A percentile compares a stretch with the other conserved stretches of the same genome.
Evolutionary conservation across 108 stramenopile genomes (phyloP).

Genomic region (Pseudonitzschia multiseries): DNA sequence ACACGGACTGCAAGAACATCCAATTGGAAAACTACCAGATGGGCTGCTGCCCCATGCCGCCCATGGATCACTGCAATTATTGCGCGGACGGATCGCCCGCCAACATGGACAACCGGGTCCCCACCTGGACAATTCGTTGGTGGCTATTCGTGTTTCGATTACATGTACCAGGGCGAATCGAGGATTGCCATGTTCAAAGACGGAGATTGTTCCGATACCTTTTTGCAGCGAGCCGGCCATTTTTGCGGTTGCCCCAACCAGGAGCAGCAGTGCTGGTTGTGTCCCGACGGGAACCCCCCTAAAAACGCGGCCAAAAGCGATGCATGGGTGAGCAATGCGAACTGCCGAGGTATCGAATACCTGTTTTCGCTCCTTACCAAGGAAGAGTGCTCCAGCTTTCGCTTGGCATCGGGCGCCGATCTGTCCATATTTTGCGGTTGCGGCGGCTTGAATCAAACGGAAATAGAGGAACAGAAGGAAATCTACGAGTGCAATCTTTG

Average conservation of each 20-base stretch:
- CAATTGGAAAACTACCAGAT: conserved; percentile 30
- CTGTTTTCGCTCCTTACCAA: conserved; percentile 20
- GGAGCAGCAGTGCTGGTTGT: conserved; percentile 31
- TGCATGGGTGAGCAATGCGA: not conserved
- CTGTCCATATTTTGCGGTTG: conserved; percentile 28
- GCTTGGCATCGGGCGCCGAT: conserved; percentile 17
- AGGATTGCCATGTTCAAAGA: conserved; percentile 12
- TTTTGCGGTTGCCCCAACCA: conserved; percentile 33
- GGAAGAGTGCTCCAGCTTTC: conserved; percentile 13
- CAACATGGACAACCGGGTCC: conserved; percentile 13
- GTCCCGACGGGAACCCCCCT: conserved; percentile 23
- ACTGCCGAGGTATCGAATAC: conserved; percentile 30
- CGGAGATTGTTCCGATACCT: conserved; percentile 34
- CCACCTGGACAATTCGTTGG: conserved; percentile 15
- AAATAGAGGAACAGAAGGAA: conserved; percentile 10
- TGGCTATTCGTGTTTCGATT: conserved; percentile 23
- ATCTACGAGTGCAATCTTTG: conserved; percentile 17
- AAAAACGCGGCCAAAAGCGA: conserved; percentile 21
- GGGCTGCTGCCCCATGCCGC: conserved; percentile 26
- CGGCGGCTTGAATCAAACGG: not conserved
- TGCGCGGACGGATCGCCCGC: conserved; percentile 17
- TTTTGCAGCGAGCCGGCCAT: conserved; percentile 13
- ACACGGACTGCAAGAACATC: conserved; percentile 19
- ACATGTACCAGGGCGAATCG: not conserved
- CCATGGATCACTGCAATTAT: conserved; percentile 3